Evolutionary conservation across 2,329 filamentous ascomycete genomes (phyloP).

Genomic region (Aspergillus floridensis): DNA sequence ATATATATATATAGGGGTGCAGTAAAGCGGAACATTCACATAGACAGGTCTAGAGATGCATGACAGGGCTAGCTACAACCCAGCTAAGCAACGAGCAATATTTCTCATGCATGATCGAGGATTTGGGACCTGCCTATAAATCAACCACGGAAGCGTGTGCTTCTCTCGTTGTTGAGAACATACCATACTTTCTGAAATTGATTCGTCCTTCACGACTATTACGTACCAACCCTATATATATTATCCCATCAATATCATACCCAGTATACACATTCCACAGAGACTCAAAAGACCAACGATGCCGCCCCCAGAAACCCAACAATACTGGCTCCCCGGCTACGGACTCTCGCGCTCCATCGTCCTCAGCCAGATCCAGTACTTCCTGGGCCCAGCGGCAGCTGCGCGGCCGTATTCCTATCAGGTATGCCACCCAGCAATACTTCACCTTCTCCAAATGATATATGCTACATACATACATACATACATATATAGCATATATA

Average conservation of each 20-base stretch:
- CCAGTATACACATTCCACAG: too few relatives aligned
- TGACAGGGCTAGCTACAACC: too few relatives aligned
- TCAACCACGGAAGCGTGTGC: too few relatives aligned
- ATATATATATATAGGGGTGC: not conserved
- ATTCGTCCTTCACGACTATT: not conserved
- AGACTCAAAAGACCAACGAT: not conserved
- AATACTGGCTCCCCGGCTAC: conserved; percentile 51
- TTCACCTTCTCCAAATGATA: not conserved
- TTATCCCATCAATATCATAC: not conserved
- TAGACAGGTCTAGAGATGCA: too few relatives aligned
- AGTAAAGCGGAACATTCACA: not conserved
- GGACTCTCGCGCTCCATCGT: conserved; percentile 50
- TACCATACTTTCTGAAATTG: too few relatives aligned
- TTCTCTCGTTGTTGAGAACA: too few relatives aligned
- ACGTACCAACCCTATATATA: not conserved
- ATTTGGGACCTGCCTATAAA: too few relatives aligned
- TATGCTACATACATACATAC: too few relatives aligned
- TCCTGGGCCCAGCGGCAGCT: conserved; percentile 47
- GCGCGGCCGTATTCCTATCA: conserved; percentile 50
- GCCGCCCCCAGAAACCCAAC: conserved; percentile 27
- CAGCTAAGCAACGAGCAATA: too few relatives aligned
- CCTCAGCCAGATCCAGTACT: conserved; percentile 49
- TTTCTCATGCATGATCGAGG: too few relatives aligned
- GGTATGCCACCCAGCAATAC: conserved; percentile 27
- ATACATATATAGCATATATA: too few relatives aligned